Conservation (phyloP, 2,329 filamentous ascomycete genomes). For the Trichoderma koningiopsis region DNA sequence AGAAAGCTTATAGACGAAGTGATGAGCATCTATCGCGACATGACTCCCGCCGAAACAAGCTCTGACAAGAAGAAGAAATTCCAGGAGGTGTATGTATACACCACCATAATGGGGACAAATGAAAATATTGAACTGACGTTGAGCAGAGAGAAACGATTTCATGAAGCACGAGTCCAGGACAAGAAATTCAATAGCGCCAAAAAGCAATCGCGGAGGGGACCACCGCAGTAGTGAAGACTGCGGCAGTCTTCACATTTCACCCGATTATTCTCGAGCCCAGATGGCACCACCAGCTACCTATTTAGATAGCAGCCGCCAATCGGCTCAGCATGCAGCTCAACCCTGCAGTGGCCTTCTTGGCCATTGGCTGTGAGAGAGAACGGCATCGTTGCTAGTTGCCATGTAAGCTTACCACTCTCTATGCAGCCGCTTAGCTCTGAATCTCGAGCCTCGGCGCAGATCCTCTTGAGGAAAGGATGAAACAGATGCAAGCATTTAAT, state of each 20-base stretch:
- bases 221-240: constrained; percentile 28
- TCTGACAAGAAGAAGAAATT: constrained; percentile 52
- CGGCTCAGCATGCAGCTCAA: background rate
- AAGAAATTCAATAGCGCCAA: constrained; percentile 56
- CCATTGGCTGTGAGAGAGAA: background rate
- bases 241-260: background rate
- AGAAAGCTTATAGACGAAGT: constrained; percentile 53
- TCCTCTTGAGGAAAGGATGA: background rate
- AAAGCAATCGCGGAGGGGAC: constrained; percentile 50
- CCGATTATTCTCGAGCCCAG: background rate
- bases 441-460: background rate
- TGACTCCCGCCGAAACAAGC: constrained; percentile 51
- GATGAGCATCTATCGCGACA: constrained; percentile 48
- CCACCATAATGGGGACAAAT: background rate
- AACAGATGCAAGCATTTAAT: background rate
- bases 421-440: background rate
- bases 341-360: background rate
- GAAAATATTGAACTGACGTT: background rate
- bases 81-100: constrained; percentile 46
- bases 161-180: constrained; percentile 47
- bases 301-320: background rate
- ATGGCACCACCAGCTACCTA: background rate
- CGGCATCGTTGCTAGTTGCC: background rate
- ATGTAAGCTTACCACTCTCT: constrained; percentile 6
- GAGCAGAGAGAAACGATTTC: constrained; percentile 50